Percentiles rank a stretch among this genome's conserved stretches.
These are phyloP conservation scores for Suillus brevipes DNA, from an alignment of 768 basidiomycete species.

Conservation along the genomic window DNA sequence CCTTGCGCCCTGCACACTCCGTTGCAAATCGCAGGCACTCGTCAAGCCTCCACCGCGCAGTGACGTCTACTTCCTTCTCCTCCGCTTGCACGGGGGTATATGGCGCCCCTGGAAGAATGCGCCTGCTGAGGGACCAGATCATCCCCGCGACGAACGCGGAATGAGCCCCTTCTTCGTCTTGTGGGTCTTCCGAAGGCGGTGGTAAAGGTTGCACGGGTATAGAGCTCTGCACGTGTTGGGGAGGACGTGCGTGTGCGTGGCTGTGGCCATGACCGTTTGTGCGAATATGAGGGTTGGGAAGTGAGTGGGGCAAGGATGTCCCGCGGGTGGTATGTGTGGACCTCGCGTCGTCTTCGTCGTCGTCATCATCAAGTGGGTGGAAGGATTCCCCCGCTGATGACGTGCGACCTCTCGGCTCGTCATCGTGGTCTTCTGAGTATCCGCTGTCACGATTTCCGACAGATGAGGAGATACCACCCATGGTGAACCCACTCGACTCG, in stretches of 20 bases:
- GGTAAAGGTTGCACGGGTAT: background rate
- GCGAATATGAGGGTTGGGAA: constrained; percentile 16
- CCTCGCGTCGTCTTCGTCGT: constrained; percentile 22
- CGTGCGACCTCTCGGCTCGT: background rate
- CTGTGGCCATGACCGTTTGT: background rate
- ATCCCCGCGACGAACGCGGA: constrained; percentile 87
- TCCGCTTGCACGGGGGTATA: constrained; percentile 51
- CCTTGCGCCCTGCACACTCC: constrained; percentile 77
- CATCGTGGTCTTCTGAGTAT: constrained; percentile 11
- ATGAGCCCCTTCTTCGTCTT: constrained; percentile 78
- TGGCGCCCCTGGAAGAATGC: constrained; percentile 72
- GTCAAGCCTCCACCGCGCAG: constrained; percentile 73
- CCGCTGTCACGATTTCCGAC: constrained; percentile 18
- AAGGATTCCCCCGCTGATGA: constrained; percentile 30
- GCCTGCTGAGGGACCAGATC: constrained; percentile 77
- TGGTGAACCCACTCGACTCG: constrained; percentile 11
- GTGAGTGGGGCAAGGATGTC: constrained; percentile 2
- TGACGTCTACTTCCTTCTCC: constrained; percentile 38
- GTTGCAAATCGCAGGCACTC: constrained; percentile 87
- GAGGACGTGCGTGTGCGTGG: background rate
- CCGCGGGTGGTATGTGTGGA: constrained; percentile 17
- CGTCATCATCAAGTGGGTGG: constrained; percentile 33
- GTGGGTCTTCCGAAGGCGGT: constrained; percentile 40
- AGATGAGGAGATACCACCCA: background rate
- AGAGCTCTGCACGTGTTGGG: background rate